Conservation (phyloP, 2,329 filamentous ascomycete species). For the Aspergillus calidoustus region DNA sequence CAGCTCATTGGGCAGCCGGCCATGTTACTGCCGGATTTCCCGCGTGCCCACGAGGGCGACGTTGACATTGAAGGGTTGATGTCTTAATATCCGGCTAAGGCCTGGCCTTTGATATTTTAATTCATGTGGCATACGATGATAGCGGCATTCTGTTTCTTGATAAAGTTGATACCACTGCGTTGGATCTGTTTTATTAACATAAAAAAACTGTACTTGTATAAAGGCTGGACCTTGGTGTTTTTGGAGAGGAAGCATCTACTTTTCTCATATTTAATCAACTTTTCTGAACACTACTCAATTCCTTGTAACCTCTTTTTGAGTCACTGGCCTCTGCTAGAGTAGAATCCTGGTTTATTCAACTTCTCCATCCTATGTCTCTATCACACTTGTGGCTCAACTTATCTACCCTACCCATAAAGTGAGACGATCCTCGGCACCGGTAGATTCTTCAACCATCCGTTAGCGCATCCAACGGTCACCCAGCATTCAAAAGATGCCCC, state of each 20-base stretch:
- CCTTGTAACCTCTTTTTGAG: background rate
- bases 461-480: background rate
- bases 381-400: no score
- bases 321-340: background rate
- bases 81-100: slow-evolving; percentile 24
- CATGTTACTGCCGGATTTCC: slow-evolving; percentile 36
- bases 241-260: background rate
- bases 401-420: background rate
- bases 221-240: slow-evolving; percentile 17
- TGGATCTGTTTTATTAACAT: slow-evolving; percentile 12
- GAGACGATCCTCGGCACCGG: background rate
- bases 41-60: slow-evolving; percentile 34
- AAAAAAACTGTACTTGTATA: slow-evolving; percentile 19
- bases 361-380: background rate
- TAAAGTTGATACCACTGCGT: slow-evolving; percentile 29
- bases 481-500: background rate
- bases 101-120: slow-evolving; percentile 31
- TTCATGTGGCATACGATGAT: slow-evolving; percentile 27
- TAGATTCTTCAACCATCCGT: background rate
- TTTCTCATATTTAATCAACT: slow-evolving; percentile 2
- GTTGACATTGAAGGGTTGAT: slow-evolving; percentile 43
- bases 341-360: background rate
- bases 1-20: slow-evolving; percentile 43
- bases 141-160: slow-evolving; percentile 21
- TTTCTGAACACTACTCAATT: background rate